Evolutionary conservation across 108 stramenopile species (phyloP), one percentile per base, ranked within the genome.

Genomic region (Schizochytrium sp.): DNA sequence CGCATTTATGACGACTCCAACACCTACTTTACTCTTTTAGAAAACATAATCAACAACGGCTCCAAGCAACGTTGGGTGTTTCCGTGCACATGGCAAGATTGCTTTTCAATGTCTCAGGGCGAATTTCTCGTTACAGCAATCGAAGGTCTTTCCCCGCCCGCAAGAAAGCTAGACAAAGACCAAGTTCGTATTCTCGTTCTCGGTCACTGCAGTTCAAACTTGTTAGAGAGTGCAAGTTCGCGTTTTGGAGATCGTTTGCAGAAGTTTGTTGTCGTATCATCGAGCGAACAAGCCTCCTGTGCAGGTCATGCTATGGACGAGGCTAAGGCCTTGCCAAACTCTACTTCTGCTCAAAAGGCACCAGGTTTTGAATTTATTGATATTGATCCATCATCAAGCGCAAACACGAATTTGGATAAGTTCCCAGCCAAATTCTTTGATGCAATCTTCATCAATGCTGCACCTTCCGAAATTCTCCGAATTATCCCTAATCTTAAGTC

Each of bases 1-100:
- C 49, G 44, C 73, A 50, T 87, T 3, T 76, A 89, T 46, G 76
- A 87, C 13, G 55, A 12, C 46, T 89, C 76, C 45, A 83, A 83
- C 53, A 42, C 76, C 8, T 55, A 47, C 76, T 55, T 83, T 13
- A 55, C 76, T 53, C 17, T 83, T 0, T 53, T 83, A 0, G 76
- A 83, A 7, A 83, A 83, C 55, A 1, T 83, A 38, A 5, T 55
- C 5, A 13, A 10, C 10, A 19, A 83, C 47, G 76, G 76, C 28
- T 49, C 50, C 50, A 83, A 83, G 10, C 64, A 69, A 3, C 76
- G 76, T 5, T 83, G 76, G 76, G 45, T 83, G 38, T 83, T 83
- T 55, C 76, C 76, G 8, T 83, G 76, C 76, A 83, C 76, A 10
- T 83, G 47, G 76, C 17, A 1, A 40, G 53, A 40, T 56, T 83